Conservation (phyloP, 2,329 filamentous ascomycete species). For the Albophoma yamanashiensis region DNA sequence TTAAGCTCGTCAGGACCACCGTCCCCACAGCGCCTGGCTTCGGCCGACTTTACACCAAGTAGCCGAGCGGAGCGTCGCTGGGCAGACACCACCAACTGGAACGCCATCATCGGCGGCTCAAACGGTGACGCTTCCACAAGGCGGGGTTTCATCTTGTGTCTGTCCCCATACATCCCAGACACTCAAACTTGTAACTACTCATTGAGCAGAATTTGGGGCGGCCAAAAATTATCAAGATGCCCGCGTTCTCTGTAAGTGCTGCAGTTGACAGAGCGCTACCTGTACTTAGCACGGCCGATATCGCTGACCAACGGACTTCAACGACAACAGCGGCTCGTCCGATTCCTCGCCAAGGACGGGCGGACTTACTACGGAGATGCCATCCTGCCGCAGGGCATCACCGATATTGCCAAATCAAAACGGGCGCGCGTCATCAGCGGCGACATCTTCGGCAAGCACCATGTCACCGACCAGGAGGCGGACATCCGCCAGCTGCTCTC, state of each 20-base stretch:
- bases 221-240: slow-evolving; percentile 17
- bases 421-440: slow-evolving; percentile 54
- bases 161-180: slow-evolving; percentile 3
- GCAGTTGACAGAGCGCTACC: too few species aligned
- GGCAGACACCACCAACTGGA: not conserved
- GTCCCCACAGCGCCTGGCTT: not conserved
- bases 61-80: not conserved
- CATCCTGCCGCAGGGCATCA: slow-evolving; percentile 50
- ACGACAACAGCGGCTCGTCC: slow-evolving; percentile 50
- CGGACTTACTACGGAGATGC: slow-evolving; percentile 65
- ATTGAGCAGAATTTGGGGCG: slow-evolving; percentile 2
- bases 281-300: not conserved
- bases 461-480: slow-evolving; percentile 51
- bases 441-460: slow-evolving; percentile 53
- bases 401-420: slow-evolving; percentile 48
- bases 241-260: slow-evolving; percentile 33
- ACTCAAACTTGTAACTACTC: slow-evolving; percentile 18
- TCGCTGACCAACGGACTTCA: not conserved
- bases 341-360: slow-evolving; percentile 63
- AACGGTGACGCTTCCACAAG: not conserved
- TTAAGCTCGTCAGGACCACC: not conserved
- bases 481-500: slow-evolving; percentile 47
- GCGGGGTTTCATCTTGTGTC: not conserved
- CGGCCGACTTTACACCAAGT: not conserved
- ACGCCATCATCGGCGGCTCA: not conserved